Evolutionary conservation across 1,284 basidiomycete genomes (phyloP), one percentile per base, ranked within the genome.

Genomic region (Lignosus rhinocerotis): DNA sequence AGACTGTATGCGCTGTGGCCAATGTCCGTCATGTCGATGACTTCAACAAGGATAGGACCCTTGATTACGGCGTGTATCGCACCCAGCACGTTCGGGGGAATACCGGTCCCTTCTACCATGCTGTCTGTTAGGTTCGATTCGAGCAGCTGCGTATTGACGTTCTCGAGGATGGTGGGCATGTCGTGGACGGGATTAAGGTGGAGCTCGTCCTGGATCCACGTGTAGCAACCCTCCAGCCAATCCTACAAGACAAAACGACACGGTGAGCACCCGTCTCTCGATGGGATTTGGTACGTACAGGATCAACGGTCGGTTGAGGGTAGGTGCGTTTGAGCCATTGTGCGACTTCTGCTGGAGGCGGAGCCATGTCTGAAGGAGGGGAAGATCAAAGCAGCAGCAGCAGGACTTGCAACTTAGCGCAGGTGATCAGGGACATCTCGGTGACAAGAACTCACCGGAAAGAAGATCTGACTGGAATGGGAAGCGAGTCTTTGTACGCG

Each of bases 21-120:
- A 34, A 92, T 85, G 55, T 93, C 90, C 17, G 87, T 93, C 11
- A 93, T 82, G 2, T 86, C 77, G 8, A 80, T 75, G 19, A 96
- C 80, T 62, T 93, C 84, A 10, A 91, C 85, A 21, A 90, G 81
- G 30, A 90, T 72, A 7, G 74, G 74, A 0, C 81, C 80, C 32
- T 69, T 65, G 48, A 76, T 68, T 3, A 69, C 67, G 16, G 64
- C 55, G 33, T 78, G 76, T 6, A 73, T 69, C 21, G 76, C 63
- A 14, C 68, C 59, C 11, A 73, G 62, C 39, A 85, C 66, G 58
- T 83, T 69, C 0, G 68, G 69, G 3, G 87, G 85, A 11, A 92
- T 78, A 0, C 90, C 90, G 0, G 90, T 89, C 0, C 83, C 81
- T 17, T 75, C 77, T 0, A 83, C 69, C 78, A 87, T 90, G 2